phyloP scores from a whole-genome alignment of 1,139 yeast species.

The Candida pseudoviswanathii region DNA sequence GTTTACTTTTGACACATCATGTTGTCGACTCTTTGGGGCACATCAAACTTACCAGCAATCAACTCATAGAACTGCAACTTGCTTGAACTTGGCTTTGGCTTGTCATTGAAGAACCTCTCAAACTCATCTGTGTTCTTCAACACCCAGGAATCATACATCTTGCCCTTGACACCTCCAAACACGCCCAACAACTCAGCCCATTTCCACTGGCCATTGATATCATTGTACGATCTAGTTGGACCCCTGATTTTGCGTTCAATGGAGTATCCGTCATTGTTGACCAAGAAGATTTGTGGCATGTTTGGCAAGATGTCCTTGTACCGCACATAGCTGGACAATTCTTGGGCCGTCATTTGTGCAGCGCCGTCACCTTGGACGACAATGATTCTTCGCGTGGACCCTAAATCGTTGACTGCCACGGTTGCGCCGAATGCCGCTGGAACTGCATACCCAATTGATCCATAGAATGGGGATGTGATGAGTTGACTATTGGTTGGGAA shows the following conservation, averaged over 20 bases:
- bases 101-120: constrained; percentile 23
- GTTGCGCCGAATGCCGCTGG: constrained; percentile 85
- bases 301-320: constrained; percentile 43
- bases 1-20: constrained; percentile 12
- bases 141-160: constrained; percentile 35
- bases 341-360: constrained; percentile 89
- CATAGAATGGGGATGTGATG: constrained; percentile 70
- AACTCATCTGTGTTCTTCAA: constrained; percentile 33
- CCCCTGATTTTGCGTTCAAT: constrained; percentile 86
- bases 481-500: constrained; percentile 55
- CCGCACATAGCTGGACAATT: constrained; percentile 68
- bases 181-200: constrained; percentile 68
- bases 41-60: constrained; percentile 58
- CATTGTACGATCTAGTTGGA: constrained; percentile 73
- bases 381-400: constrained; percentile 55
- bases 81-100: not conserved
- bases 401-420: constrained; percentile 62
- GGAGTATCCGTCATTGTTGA: constrained; percentile 86
- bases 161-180: constrained; percentile 60
- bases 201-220: constrained; percentile 75
- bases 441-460: constrained; percentile 84
- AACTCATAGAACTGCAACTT: constrained; percentile 58
- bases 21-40: constrained; percentile 53
- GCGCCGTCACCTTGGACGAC: constrained; percentile 89
- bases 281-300: constrained; percentile 60